Evolutionary conservation across 2,329 filamentous ascomycete genomes (phyloP).

Genomic region (Paracorniculantispora psalliotae): DNA sequence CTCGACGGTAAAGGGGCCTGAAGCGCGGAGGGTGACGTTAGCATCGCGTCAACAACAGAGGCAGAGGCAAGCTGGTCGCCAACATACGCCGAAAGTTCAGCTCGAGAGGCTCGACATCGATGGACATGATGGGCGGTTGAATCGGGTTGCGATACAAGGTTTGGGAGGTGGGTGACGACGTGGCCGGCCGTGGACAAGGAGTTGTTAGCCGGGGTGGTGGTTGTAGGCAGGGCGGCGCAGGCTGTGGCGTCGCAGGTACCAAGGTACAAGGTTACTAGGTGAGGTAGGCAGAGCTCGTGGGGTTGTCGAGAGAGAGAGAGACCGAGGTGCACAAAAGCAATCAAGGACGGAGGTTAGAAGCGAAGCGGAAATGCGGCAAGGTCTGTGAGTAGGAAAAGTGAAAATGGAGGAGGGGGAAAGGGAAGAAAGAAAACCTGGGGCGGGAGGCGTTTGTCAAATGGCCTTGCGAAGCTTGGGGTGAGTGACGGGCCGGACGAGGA

Average conservation of each 20-base stretch:
- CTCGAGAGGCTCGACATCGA: constrained; percentile 88
- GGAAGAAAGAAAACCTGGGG: background rate
- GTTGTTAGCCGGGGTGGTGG: background rate
- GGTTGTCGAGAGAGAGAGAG: background rate
- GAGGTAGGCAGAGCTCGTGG: constrained; percentile 10
- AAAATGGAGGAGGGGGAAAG: constrained; percentile 12
- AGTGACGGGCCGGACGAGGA: constrained; percentile 1
- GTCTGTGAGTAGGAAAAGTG: constrained; percentile 4
- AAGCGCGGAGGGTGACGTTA: constrained; percentile 14
- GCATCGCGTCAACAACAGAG: constrained; percentile 4
- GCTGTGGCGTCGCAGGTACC: constrained; percentile 6
- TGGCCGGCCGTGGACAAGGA: constrained; percentile 7
- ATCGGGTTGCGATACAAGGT: constrained; percentile 1
- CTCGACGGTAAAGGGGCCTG: constrained; percentile 64
- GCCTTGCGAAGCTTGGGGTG: background rate
- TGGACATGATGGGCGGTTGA: constrained; percentile 64
- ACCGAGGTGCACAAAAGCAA: background rate
- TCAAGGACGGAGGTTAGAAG: constrained; percentile 12
- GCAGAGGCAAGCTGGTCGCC: constrained; percentile 4
- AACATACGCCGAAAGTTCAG: constrained; percentile 86
- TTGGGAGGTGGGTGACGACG: constrained; percentile 6
- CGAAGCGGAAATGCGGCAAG: constrained; percentile 5
- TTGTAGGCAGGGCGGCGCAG: constrained; percentile 6
- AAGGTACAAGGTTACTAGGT: too few relatives aligned
- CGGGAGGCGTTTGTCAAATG: background rate